Conservation (phyloP, 2,329 filamentous ascomycete genomes). For the Pyricularia sp. region DNA sequence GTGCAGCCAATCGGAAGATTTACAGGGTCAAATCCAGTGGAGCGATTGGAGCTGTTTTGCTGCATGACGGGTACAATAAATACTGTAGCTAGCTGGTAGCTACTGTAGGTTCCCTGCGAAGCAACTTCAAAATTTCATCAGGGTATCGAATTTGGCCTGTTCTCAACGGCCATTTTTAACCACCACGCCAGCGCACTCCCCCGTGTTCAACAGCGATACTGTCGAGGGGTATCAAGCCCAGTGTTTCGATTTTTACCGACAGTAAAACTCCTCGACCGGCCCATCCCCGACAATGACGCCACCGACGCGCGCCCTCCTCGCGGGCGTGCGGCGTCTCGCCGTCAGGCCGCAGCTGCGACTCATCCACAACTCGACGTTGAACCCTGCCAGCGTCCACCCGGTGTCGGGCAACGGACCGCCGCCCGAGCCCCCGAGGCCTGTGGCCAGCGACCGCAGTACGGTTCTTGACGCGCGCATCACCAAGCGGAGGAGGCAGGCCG, state of each 20-base stretch:
- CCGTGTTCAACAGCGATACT: too few relatives aligned
- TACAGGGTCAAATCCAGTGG: background rate
- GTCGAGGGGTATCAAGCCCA: too few relatives aligned
- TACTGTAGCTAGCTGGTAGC: background rate
- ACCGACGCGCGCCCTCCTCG: slow-evolving; percentile 27
- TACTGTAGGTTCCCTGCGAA: background rate
- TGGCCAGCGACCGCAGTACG: background rate
- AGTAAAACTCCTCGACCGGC: background rate
- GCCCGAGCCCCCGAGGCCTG: slow-evolving; percentile 37
- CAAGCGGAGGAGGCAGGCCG: slow-evolving; percentile 43
- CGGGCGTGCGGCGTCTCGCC: background rate
- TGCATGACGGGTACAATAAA: background rate
- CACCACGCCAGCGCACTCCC: background rate
- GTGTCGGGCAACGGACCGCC: slow-evolving; percentile 50
- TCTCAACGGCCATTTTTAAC: background rate
- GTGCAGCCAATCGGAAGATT: background rate
- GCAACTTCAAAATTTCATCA: background rate
- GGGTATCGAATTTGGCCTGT: background rate
- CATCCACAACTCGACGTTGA: slow-evolving; percentile 1
- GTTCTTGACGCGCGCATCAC: slow-evolving; percentile 28
- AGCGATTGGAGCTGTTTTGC: background rate
- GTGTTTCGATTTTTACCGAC: too few relatives aligned
- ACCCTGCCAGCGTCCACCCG: slow-evolving; percentile 36
- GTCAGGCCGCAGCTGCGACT: background rate
- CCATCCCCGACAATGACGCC: slow-evolving; percentile 27